Base-by-base conservation (phyloP, 441 rosid species). In the Jatropha multifida region DNA sequence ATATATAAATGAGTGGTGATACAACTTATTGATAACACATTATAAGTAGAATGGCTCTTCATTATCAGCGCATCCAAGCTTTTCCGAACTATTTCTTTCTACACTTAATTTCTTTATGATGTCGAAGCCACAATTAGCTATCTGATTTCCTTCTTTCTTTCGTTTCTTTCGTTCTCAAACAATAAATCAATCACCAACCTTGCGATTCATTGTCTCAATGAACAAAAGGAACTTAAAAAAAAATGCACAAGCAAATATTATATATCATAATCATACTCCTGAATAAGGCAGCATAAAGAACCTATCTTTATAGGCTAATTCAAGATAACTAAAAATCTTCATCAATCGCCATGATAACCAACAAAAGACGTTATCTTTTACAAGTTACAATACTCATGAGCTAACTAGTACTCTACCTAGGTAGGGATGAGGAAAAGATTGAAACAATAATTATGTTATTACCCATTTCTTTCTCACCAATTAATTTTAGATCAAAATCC, bases 401-500 rank as follows among this genome's bases (percentile, higher is more conserved):
- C 77, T n/a, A 9, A 27, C 27, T 7, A 37, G 12, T 4, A 56
- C 51, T 56, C 55, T 54, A 46, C 55, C 69, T 20, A 32, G 54
- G 71, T 41, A 65, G 18, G 74, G 44, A 71, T 46, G 4, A 62
- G 10, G 7, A 8, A 15, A 74, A 65, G 67, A 7, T 54, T 8
- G 26, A 37, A 41, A 48, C 18, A 56, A 68, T 17, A 48, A 18
- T 11, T 11, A 18, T n/a, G 49, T 1, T 42, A n/a, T 7, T 42
- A 55, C 51, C 69, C 72, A n/a, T 26, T 62, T 32, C 9, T 20
- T 44, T 18, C 49, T 74, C 48, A 40, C 56, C 77, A 32, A 42
- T 38, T 42, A 70, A 46, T 66, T n/a, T 18, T 12, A 75, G 72
- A 77, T 79, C 77, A n/a, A 74, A 74, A 27, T 41, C 74, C 59